phyloP scores from a whole-genome alignment of 805 yeast species.

The Teunomyces aglyptinius region DNA sequence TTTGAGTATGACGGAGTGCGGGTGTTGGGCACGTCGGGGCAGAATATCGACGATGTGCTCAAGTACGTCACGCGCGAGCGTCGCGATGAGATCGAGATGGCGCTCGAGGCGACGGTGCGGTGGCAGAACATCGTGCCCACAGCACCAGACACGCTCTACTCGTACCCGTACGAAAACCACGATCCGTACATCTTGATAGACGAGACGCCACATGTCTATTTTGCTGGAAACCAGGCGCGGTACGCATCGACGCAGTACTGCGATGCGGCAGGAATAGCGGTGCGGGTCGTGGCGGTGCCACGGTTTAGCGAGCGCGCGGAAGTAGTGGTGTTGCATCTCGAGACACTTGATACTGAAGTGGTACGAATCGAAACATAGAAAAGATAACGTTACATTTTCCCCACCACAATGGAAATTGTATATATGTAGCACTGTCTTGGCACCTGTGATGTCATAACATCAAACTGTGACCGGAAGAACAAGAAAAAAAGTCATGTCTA shows the following conservation, averaged over 20 bases:
- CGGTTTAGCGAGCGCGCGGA: constrained; percentile 64
- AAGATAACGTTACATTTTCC: no score
- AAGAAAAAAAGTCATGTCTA: no score
- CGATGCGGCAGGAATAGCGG: constrained; percentile 31
- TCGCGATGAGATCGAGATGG: constrained; percentile 51
- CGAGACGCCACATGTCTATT: constrained; percentile 82
- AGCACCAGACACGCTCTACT: constrained; percentile 92
- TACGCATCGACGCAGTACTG: constrained; percentile 44
- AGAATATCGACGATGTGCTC: constrained; percentile 73
- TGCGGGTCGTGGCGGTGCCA: constrained; percentile 68
- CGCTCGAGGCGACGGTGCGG: constrained; percentile 36
- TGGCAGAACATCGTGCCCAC: constrained; percentile 94
- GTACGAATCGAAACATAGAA: constrained; percentile 29
- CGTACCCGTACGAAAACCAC: constrained; percentile 71
- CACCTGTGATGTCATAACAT: no score
- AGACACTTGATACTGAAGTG: constrained; percentile 53
- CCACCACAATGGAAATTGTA: neutral
- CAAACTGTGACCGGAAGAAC: no score
- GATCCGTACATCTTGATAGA: constrained; percentile 77
- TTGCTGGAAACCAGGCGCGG: constrained; percentile 78
- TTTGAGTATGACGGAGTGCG: constrained; percentile 46
- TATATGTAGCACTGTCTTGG: neutral
- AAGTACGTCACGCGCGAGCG: constrained; percentile 44
- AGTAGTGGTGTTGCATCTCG: constrained; percentile 58
- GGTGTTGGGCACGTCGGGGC: constrained; percentile 78